Base-by-base conservation (phyloP, 2,329 filamentous ascomycete species). In the Diaporthe nobilis region DNA sequence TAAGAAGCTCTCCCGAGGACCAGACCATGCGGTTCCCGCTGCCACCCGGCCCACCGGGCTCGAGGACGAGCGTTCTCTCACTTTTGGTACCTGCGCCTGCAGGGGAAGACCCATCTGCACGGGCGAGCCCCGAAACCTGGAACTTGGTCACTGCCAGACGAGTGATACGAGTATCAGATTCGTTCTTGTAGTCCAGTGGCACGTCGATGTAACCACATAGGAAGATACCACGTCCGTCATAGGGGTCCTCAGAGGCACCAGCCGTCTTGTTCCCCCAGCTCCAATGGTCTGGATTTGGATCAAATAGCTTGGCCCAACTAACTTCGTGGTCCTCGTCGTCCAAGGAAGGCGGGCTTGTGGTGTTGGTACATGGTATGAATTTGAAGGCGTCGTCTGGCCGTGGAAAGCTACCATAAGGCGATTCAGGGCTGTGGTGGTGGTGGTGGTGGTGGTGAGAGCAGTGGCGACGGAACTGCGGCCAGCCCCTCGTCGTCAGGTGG, bases 31-130 rank as follows among this genome's bases (percentile, higher is more conserved):
- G 80, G 0, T 85, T 88, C 4, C 88, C 88, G 76, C 86, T 87
- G 20, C 85, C 88, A 1, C 88, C 88, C 0, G 88, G 88, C 13
- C 88, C 88, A 58, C 88, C 88, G 4, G 88, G 88, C 73, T 89
- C 85, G 44, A 90, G 81, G 28, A 90, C 84, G 51, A 89, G 84
- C 2, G 88, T 89, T 25, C 87, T 83, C 65, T 84, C 80, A 78
- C 85, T 88, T 78, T 87, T 87, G 73, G 71, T 77, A 10, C 83
- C 83, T 20, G 67, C 31, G 20, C 73, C 72, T 2, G 58, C 55
- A 20, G 65, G 53, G 22, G 31, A 75, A 31, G 71, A 72, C 42
- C 74, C 78, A 68, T 81, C 77, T 4, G 73, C 17, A 2, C 78
- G 82, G 7, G 82, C 81, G 20, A 88, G 83, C 7, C 87, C 87